Conservation (phyloP, 2,329 filamentous ascomycete genomes). For the Trichoderma polysporum region DNA sequence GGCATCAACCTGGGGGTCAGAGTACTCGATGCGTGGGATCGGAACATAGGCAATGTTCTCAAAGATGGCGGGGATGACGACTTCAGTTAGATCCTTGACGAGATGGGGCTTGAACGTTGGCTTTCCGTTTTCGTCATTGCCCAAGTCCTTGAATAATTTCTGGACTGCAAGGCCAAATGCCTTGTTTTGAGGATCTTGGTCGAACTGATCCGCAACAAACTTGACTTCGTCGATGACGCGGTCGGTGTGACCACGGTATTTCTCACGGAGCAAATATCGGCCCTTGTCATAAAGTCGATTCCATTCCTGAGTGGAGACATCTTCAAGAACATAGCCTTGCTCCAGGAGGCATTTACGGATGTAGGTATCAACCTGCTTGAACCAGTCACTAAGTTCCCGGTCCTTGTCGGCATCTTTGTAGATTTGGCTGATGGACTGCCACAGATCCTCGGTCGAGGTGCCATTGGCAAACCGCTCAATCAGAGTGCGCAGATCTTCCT, state of each 20-base stretch:
- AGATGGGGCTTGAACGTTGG: constrained; percentile 89
- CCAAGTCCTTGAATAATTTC: constrained; percentile 85
- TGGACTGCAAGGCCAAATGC: constrained; percentile 72
- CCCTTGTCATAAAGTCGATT: constrained; percentile 82
- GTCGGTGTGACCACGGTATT: constrained; percentile 83
- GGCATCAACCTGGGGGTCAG: constrained; percentile 78
- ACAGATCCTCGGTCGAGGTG: constrained; percentile 83
- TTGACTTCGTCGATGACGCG: constrained; percentile 85
- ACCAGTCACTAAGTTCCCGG: constrained; percentile 85
- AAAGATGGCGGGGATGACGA: constrained; percentile 80
- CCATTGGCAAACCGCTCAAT: constrained; percentile 95
- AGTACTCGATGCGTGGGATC: constrained; percentile 90
- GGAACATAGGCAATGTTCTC: constrained; percentile 88
- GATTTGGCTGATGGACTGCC: constrained; percentile 79
- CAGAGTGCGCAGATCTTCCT: constrained; percentile 74
- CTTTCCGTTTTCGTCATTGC: constrained; percentile 81
- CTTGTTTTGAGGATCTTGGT: constrained; percentile 83
- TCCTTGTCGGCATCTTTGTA: constrained; percentile 87
- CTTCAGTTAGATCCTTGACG: constrained; percentile 80
- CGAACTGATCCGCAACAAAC: constrained; percentile 86
- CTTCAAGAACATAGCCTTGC: constrained; percentile 87
- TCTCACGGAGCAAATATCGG: constrained; percentile 80
- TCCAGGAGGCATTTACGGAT: constrained; percentile 81
- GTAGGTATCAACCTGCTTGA: constrained; percentile 73
- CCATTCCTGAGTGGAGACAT: constrained; percentile 77